Base-by-base conservation (phyloP, 2,329 filamentous ascomycete species). In the Fusarium virguliforme region DNA sequence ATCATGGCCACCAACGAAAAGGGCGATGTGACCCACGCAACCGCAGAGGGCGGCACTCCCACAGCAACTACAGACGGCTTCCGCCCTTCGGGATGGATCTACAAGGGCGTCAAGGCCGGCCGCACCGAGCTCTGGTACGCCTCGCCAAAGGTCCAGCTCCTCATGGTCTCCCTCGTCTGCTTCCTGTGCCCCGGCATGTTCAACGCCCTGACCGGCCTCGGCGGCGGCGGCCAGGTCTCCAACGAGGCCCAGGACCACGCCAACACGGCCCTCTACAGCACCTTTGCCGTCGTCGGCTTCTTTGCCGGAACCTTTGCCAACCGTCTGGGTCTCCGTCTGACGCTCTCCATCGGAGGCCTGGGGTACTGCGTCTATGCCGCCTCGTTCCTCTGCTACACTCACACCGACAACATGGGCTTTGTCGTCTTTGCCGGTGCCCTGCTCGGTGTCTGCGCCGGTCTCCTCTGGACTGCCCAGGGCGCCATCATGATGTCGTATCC, bases 401-500 rank as follows among this genome's bases (percentile, higher is more conserved):
- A 94, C 82, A 92, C 85, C 24, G 62, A 84, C 60, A 92, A 92
- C 77, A 82, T 86, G 65, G 91, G 90, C 66, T 95, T 94, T 81
- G 89, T 91, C 78, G 89, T 92, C 74, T 94, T 95, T 74, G 89
- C 93, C 6, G 93, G 93, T 73, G 91, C 90, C 15, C 86, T 94
- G 67, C 88, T 95, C 51, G 93, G 93, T 81, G 83, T 94, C 63
- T 95, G 92, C 77, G 93, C 93, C 51, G 93, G 92, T 77, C 85
- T 95, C 40, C 85, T 96, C 38, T 96, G 93, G 93, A 91, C 91
- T 35, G 93, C 92, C 1, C 93, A 95, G 82, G 93, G 93, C 65
- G 90, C 92, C 65, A 93, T 95, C 77, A 95, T 95, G 91, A 95
- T 97, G 89, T 90, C 92, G 41, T 97, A 97, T 80, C 94, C 2